Conservation (phyloP, 2,329 filamentous ascomycete species). For the Colletotrichum tofieldiae region DNA sequence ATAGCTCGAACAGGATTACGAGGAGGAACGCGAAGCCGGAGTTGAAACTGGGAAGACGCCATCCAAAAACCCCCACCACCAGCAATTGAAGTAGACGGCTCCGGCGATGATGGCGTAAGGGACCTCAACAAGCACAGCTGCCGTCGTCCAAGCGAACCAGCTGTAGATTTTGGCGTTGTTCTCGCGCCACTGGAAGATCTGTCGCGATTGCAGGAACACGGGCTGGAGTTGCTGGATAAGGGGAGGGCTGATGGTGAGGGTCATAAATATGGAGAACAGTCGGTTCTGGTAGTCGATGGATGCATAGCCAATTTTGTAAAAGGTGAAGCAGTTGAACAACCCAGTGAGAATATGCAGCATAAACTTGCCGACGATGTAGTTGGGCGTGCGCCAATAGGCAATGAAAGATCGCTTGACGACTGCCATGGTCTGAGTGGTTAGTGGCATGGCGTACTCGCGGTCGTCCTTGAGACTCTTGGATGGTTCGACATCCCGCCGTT, state of each 20-base stretch:
- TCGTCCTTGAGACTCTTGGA: conserved; percentile 62
- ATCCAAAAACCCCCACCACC: conserved; percentile 70
- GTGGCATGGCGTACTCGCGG: conserved; percentile 75
- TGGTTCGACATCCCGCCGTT: conserved; percentile 58
- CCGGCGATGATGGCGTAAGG: conserved; percentile 79
- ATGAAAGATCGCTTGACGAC: conserved; percentile 73
- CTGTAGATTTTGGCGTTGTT: conserved; percentile 85
- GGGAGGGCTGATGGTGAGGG: conserved; percentile 80
- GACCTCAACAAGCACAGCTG: conserved; percentile 77
- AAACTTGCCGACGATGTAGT: conserved; percentile 75
- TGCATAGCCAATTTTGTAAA: conserved; percentile 73
- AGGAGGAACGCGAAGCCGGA: conserved; percentile 75
- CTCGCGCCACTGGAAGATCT: conserved; percentile 81
- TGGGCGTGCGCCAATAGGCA: conserved; percentile 76
- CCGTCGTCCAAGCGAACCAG: conserved; percentile 80
- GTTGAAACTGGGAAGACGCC: conserved; percentile 67
- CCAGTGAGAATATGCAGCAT: conserved; percentile 74
- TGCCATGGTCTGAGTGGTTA: conserved; percentile 66
- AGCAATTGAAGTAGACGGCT: conserved; percentile 74
- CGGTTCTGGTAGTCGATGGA: conserved; percentile 78
- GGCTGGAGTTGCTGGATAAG: conserved; percentile 86
- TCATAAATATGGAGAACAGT: conserved; percentile 84
- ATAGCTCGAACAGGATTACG: conserved; percentile 77
- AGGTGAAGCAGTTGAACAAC: conserved; percentile 80
- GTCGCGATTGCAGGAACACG: conserved; percentile 75